These are phyloP conservation scores for Tolypocladium tundrense DNA, from an alignment of 2,329 filamentous ascomycete genomes.

Conservation along the genomic window DNA sequence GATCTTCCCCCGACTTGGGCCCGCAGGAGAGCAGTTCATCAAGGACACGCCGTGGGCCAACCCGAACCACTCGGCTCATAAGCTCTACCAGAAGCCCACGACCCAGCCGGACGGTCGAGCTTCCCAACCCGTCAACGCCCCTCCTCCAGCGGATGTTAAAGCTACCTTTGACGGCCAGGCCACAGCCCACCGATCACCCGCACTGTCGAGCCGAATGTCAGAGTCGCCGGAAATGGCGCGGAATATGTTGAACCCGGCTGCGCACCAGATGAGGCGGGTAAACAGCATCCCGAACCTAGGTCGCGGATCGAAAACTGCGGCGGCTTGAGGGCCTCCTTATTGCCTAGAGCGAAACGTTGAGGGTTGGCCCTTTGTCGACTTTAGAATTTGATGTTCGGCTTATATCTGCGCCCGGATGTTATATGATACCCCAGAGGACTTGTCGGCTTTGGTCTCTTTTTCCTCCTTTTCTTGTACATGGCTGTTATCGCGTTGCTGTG, in stretches of 20 bases:
- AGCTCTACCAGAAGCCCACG: constrained; percentile 30
- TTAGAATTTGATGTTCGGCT: constrained; percentile 4
- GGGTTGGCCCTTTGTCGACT: background rate
- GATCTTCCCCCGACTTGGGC: constrained; percentile 41
- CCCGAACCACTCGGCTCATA: constrained; percentile 67
- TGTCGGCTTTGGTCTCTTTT: constrained; percentile 9
- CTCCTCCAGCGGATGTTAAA: constrained; percentile 12
- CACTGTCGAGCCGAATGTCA: constrained; percentile 17
- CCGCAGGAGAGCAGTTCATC: constrained; percentile 76
- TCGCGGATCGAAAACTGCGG: constrained; percentile 24
- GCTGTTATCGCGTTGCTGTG: background rate
- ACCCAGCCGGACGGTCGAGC: constrained; percentile 12
- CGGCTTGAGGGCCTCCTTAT: constrained; percentile 13
- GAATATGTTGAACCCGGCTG: constrained; percentile 20
- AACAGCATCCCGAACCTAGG: constrained; percentile 18
- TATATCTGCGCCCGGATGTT: constrained; percentile 20
- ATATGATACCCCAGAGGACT: constrained; percentile 27
- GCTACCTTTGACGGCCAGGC: constrained; percentile 11
- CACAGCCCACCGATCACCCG: constrained; percentile 16
- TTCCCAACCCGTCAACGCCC: constrained; percentile 8
- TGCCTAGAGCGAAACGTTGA: background rate
- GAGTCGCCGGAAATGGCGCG: constrained; percentile 35
- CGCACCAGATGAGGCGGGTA: constrained; percentile 23
- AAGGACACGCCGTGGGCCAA: constrained; percentile 91
- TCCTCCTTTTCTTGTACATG: constrained; percentile 1